Conservation (phyloP, 495 filamentous ascomycete species). For the Pseudoneurospora amorphoporcata region DNA sequence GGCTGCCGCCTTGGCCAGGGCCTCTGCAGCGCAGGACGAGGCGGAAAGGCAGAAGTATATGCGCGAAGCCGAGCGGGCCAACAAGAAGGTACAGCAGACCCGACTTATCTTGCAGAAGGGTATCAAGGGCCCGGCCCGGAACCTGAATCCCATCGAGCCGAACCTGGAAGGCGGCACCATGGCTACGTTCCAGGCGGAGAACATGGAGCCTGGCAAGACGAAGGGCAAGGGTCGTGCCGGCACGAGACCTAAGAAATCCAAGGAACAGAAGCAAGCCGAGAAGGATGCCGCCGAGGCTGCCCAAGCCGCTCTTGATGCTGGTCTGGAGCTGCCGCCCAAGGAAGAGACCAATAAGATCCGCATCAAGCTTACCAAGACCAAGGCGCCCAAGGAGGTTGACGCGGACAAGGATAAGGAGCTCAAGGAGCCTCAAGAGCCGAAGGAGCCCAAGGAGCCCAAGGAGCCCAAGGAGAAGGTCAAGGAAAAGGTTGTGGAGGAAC, state of each 20-base stretch:
- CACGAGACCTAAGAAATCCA: slow-evolving; percentile 71
- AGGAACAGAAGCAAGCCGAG: slow-evolving; percentile 93
- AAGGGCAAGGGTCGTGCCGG: slow-evolving; percentile 60
- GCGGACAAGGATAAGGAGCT: slow-evolving; percentile 34
- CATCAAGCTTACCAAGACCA: slow-evolving; percentile 41
- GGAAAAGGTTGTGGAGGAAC: slow-evolving; percentile 51
- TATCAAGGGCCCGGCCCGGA: slow-evolving; percentile 71
- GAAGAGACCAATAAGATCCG: slow-evolving; percentile 55
- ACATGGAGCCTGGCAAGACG: slow-evolving; percentile 48
- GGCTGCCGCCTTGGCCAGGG: slow-evolving; percentile 65
- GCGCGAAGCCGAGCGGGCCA: slow-evolving; percentile 69
- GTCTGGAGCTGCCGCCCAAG: slow-evolving; percentile 64
- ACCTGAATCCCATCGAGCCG: slow-evolving; percentile 62
- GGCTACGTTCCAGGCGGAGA: slow-evolving; percentile 67
- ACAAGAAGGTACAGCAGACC: slow-evolving; percentile 80
- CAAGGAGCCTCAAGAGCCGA: slow-evolving; percentile 36
- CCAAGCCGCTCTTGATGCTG: slow-evolving; percentile 72
- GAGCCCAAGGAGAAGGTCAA: slow-evolving; percentile 46
- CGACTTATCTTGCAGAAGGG: slow-evolving; percentile 72
- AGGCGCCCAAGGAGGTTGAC: slow-evolving; percentile 18
- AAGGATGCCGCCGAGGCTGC: slow-evolving; percentile 87
- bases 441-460: slow-evolving; percentile 50
- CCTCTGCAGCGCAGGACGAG: slow-evolving; percentile 63
- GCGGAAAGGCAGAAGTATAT: slow-evolving; percentile 66
- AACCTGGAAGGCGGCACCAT: slow-evolving; percentile 85